Base-by-base conservation (phyloP, 805 yeast genomes). In the Tanozyma kutaoensis region DNA sequence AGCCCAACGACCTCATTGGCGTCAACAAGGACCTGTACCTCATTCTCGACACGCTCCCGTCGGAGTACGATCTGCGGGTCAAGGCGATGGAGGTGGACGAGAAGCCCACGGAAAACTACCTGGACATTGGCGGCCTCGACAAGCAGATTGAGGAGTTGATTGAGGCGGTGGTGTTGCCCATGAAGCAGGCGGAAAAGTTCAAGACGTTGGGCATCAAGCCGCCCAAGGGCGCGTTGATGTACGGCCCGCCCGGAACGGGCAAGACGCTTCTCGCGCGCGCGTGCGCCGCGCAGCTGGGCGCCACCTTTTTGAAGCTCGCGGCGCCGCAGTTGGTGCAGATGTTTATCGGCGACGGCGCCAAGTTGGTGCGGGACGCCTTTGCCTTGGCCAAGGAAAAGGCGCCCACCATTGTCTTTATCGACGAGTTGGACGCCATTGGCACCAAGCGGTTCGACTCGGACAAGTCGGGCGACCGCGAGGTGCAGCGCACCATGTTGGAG, bases 71-170 rank as follows among this genome's bases (percentile, higher is more conserved):
- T 53, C 79, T 93, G 29, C 71, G 98, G 43, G 99, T 91, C 28
- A 91, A 91, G 58, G 97, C 97, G 9, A 82, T 91, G 99, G 98
- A 91, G 54, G 98, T 91, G 27, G 99, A 91, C 50, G 98, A 91
- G 58, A 86, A 88, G 49, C 99, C 99, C 33, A 79, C 94, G 2
- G 98, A 91, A 52, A 84, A 95, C 8, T 91, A 91, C 48, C 76
- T 93, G 1, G 98, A 91, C 51, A 93, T 91, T 41, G 99, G 99
- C 48, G 99, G 99, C 8, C 66, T 91, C 42, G 97, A 88, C 32
- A 39, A 37, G 34, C 43, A 39, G 24, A 39, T 39, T 27, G 43
- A 39, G 33, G 43, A 39, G 31, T 33, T 39, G 35, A 39, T 39
- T 24, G 43, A 39, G 36, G 43, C 43, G 15, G 43, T 39, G 26